Percentiles rank a stretch among this genome's conserved stretches.
phyloP scores from a whole-genome alignment of 2,329 filamentous ascomycete genomes.

The Fusarium ambrosium region DNA sequence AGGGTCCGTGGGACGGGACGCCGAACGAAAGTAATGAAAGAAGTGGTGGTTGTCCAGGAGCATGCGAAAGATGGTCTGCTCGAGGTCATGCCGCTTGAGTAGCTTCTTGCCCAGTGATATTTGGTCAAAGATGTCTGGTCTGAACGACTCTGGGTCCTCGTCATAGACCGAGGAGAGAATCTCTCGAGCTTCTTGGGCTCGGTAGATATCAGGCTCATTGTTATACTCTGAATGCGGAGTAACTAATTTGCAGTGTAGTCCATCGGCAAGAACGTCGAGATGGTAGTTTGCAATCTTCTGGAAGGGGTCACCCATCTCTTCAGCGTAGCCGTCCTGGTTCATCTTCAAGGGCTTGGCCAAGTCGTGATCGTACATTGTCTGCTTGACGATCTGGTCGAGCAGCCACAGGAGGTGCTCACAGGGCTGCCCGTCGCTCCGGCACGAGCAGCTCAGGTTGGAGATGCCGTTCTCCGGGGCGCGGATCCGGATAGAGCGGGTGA shows the following conservation, averaged over 20 bases:
- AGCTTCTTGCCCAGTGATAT: slow-evolving; percentile 50
- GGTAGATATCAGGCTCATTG: slow-evolving; percentile 51
- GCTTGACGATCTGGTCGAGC: slow-evolving; percentile 65
- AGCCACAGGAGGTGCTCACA: slow-evolving; percentile 69
- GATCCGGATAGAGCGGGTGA: slow-evolving; percentile 66
- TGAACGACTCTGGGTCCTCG: slow-evolving; percentile 57
- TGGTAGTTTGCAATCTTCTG: slow-evolving; percentile 63
- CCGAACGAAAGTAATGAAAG: slow-evolving; percentile 65
- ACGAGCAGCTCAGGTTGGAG: slow-evolving; percentile 62
- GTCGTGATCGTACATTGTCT: slow-evolving; percentile 59
- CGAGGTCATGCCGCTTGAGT: slow-evolving; percentile 61
- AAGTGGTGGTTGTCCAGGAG: slow-evolving; percentile 67
- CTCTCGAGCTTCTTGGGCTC: slow-evolving; percentile 64
- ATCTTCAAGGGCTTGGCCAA: slow-evolving; percentile 57
- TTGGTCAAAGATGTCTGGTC: slow-evolving; percentile 60
- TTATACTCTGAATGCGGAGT: slow-evolving; percentile 49
- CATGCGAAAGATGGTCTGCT: slow-evolving; percentile 66
- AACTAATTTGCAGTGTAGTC: slow-evolving; percentile 63
- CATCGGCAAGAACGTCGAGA: slow-evolving; percentile 65
- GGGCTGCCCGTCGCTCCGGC: slow-evolving; percentile 53
- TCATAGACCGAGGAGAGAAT: slow-evolving; percentile 63
- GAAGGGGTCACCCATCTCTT: slow-evolving; percentile 64
- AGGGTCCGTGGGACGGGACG: slow-evolving; percentile 59
- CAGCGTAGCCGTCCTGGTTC: slow-evolving; percentile 58
- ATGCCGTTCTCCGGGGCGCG: slow-evolving; percentile 56